A percentile compares a stretch with the other conserved stretches of the same genome.
Conservation (phyloP, 2,329 filamentous ascomycete genomes). For the Pyricularia sp. region DNA sequence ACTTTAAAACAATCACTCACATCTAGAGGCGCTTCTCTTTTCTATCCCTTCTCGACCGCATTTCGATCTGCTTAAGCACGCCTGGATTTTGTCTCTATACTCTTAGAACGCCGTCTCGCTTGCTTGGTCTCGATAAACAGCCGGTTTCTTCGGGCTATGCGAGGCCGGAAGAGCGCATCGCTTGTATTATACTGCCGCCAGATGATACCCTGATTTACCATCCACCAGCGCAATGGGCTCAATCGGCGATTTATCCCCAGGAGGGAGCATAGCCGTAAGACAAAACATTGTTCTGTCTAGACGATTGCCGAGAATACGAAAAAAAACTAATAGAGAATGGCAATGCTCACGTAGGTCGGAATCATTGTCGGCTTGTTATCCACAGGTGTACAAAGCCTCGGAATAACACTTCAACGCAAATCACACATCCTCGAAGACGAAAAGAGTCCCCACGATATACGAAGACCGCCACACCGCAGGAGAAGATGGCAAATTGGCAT, state of each 20-base stretch:
- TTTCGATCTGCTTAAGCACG: not conserved
- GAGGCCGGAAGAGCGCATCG: not conserved
- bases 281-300: not conserved
- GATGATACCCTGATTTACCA: conserved; percentile 31
- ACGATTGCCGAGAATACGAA: not conserved
- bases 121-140: not conserved
- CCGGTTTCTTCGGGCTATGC: not conserved
- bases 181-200: conserved; percentile 13
- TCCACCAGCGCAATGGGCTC: conserved; percentile 47
- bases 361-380: conserved; percentile 88
- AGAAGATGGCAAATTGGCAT: conserved; percentile 95
- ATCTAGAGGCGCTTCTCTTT: conserved; percentile 1
- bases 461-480: conserved; percentile 76
- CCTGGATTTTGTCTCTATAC: not conserved
- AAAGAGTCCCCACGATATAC: conserved; percentile 64
- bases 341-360: conserved; percentile 50
- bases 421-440: conserved; percentile 97
- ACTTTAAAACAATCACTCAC: not conserved
- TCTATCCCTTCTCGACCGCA: conserved; percentile 12
- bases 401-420: conserved; percentile 91
- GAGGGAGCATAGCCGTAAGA: conserved; percentile 62
- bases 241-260: conserved; percentile 63
- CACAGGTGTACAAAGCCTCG: conserved; percentile 87
- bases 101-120: not conserved
- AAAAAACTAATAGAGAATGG: not conserved